phyloP scores from a whole-genome alignment of 2,329 filamentous ascomycete genomes.

The Ceratocystis huliohia region DNA sequence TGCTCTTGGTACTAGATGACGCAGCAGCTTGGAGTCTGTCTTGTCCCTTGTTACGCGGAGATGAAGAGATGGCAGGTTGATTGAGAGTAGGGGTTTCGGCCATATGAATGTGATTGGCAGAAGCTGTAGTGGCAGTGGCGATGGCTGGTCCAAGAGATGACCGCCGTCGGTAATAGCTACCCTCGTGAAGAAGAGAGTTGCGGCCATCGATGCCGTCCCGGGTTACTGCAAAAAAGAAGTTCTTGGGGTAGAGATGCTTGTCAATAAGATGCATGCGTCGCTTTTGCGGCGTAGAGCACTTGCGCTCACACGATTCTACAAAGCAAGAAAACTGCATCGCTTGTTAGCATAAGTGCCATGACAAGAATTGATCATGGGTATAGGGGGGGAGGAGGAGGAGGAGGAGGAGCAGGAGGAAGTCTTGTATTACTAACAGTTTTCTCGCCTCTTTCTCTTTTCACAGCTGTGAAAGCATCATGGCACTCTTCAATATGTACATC shows the following conservation, averaged over 20 bases:
- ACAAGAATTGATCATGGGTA: not conserved
- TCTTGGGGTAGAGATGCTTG: conserved; percentile 82
- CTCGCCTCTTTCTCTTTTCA: conserved; percentile 65
- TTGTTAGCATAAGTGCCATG: conserved; percentile 19
- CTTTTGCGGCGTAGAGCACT: conserved; percentile 73
- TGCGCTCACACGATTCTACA: conserved; percentile 72
- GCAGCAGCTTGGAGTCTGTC: not conserved
- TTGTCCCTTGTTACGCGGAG: conserved; percentile 8
- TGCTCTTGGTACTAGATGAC: not conserved
- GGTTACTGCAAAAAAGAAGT: conserved; percentile 78
- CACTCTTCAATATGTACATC: conserved; percentile 79
- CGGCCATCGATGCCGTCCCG: conserved; percentile 81
- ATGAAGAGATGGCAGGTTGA: not conserved
- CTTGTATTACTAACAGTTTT: conserved; percentile 54
- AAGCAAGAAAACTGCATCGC: conserved; percentile 65
- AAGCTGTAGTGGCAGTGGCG: conserved; percentile 21
- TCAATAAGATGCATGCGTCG: conserved; percentile 80
- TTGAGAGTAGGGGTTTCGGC: conserved; percentile 21
- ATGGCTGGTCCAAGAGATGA: conserved; percentile 31
- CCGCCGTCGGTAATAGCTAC: conserved; percentile 36
- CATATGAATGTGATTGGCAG: conserved; percentile 25
- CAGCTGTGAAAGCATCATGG: conserved; percentile 67
- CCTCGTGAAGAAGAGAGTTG: conserved; percentile 61
- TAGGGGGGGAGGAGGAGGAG: not conserved
- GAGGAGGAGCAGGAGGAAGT: not conserved